Percentiles rank a stretch among this genome's conserved stretches.
These are phyloP conservation scores for Suillus spraguei DNA, from an alignment of 768 basidiomycete genomes.

Conservation along the genomic window DNA sequence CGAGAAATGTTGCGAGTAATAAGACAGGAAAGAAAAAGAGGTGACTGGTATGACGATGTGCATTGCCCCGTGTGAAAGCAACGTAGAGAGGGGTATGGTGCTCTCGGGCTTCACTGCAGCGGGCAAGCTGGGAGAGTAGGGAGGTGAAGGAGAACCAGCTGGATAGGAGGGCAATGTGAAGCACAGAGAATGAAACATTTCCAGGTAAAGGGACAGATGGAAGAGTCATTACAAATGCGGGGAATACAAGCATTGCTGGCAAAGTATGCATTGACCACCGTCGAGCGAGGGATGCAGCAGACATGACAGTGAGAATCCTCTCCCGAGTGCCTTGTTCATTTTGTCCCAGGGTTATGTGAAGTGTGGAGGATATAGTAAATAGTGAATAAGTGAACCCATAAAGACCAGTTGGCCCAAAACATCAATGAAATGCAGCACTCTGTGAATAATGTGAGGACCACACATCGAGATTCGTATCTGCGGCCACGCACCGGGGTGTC, in stretches of 20 bases:
- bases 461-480: not conserved
- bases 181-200: constrained; percentile 40
- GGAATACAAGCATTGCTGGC: constrained; percentile 41
- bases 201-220: constrained; percentile 46
- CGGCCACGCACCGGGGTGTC: constrained; percentile 46
- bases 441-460: constrained; percentile 21
- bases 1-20: constrained; percentile 43
- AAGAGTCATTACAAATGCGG: constrained; percentile 44
- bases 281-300: constrained; percentile 38
- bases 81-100: constrained; percentile 47
- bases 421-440: constrained; percentile 48
- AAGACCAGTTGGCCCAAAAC: constrained; percentile 40
- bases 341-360: constrained; percentile 26
- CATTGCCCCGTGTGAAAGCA: constrained; percentile 42
- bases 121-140: constrained; percentile 47
- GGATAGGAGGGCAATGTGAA: constrained; percentile 41
- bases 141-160: constrained; percentile 50
- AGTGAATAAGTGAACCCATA: constrained; percentile 44
- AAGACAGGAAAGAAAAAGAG: constrained; percentile 52
- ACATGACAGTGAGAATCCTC: constrained; percentile 39
- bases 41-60: constrained; percentile 41
- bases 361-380: constrained; percentile 43
- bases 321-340: constrained; percentile 37
- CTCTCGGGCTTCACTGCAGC: constrained; percentile 42
- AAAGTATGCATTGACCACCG: constrained; percentile 34